Evolutionary conservation across 805 yeast species (phyloP).

Genomic region (Maudiozyma barnettii): DNA sequence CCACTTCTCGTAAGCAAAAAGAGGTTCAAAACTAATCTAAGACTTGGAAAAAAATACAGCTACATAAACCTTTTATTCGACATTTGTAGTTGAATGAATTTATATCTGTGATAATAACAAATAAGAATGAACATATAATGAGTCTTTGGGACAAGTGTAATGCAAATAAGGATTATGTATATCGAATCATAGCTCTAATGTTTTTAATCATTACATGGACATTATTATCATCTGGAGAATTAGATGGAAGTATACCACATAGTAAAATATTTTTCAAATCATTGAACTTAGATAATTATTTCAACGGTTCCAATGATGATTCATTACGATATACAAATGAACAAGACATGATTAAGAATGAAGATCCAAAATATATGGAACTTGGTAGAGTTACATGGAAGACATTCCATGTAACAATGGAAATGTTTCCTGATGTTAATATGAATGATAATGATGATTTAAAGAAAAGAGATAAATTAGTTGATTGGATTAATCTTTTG

Average conservation of each 20-base stretch:
- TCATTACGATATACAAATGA: not conserved
- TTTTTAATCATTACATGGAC: not conserved
- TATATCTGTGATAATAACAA: too few species aligned
- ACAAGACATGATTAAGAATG: not conserved
- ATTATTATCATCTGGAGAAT: not conserved
- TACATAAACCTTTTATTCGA: too few species aligned
- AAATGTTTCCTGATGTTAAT: constrained; percentile 77
- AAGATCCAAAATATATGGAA: constrained; percentile 29
- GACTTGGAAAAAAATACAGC: too few species aligned
- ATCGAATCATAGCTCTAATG: not conserved
- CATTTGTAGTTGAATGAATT: too few species aligned
- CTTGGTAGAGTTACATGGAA: constrained; percentile 90
- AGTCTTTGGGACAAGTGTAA: not conserved
- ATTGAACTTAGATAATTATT: not conserved
- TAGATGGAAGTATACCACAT: constrained; percentile 1
- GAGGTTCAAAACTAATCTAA: too few species aligned
- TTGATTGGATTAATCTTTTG: constrained; percentile 57
- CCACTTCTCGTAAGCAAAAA: too few species aligned
- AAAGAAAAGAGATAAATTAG: constrained; percentile 37
- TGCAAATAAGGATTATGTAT: too few species aligned
- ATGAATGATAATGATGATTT: constrained; percentile 48
- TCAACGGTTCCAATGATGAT: not conserved
- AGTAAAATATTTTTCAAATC: not conserved
- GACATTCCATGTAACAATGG: constrained; percentile 77
- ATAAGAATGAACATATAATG: not conserved